Base-by-base conservation (phyloP, 305 asterid genomes). In the Fraxinus latifolia region DNA sequence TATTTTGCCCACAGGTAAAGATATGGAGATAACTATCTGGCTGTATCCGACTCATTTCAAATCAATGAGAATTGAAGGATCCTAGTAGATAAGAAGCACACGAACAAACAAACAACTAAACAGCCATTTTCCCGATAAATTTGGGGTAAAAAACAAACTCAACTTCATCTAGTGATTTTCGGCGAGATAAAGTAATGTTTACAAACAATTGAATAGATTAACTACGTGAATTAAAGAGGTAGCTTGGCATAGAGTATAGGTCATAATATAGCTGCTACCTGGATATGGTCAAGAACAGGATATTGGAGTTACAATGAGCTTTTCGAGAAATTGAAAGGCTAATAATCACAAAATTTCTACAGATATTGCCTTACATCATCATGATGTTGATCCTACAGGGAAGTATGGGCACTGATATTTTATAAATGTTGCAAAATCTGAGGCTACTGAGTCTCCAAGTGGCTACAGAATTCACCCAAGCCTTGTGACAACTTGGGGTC, bases 391-490 rank as follows among this genome's bases (percentile, higher is more conserved):
- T 65, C 75, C 75, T 68, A 27, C 39, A 29, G 39, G 75, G 21
- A 29, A 4, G 11, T 29, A 70, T 29, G 39, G 39, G 17, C 17
- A 15, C 9, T 70, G 44, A 32, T 32, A 31, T 70, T 32, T 15
- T 14, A 15, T 32, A 70, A 32, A 70, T 70, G 76, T 31, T 15
- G 44, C 23, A 32, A 71, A 50, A 71, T 72, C 73, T 75, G 82
- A 67, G 87, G 82, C 39, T 68, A 78, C 34, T 7, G 33, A 37
- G 77, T 23, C 68, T 79, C 25, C 85, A 33, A 76, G 83, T 70
- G 74, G 83, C 80, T 60, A 5, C 6, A 15, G 73, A 53, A 75
- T 74, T 65, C 31, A 36, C 80, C 42, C 76, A 32, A 14, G 25
- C 25, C 44, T 6, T 12, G 76, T 70, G 76, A 70, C 42, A 70